Base-by-base conservation (phyloP, 2,329 filamentous ascomycete species). In the Simplicillium aogashimaense region DNA sequence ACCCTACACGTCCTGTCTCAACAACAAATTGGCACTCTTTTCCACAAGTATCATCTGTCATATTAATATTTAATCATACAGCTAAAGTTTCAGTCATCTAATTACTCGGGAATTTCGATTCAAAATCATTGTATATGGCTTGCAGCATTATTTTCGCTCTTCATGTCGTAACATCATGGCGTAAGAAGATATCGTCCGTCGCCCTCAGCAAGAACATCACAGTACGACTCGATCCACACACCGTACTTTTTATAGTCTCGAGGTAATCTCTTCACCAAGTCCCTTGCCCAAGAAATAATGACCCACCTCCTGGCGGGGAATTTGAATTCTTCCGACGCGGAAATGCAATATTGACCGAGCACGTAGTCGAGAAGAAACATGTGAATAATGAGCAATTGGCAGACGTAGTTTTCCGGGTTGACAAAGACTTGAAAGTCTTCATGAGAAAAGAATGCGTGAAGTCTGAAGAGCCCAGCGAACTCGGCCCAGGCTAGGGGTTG, bases 311-410 rank as follows among this genome's bases (percentile, higher is more conserved):
- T 48, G 1, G 48, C 52, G 3, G 47, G 39, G 12, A 40, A 48
- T 18, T 45, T 53, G 14, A 50, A 49, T 18, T 45, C 43, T 15
- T 50, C 45, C 3, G 41, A 32, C 2, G 46, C 47, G 1, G 50
- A 37, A 13, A 56, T 45, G 16, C 50, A 51, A 20, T 45, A 50
- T 12, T 43, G 43, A 4, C 49, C 54, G 3, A 57, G 41, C 1
- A 54, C 35, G 32, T 58, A 57, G 16, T 58, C 55, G 3, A 59
- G 38, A 2, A 66, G 48, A 14, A 62, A 55, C 44, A 58, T 57
- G 44, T 65, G 60, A 6, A 62, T 54, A 16, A 61, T 47, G 1
- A 64, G 49, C 1, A 65, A 47, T 38, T 62, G 58, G 2, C 53
- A 53, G 2, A 47, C 39, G 38, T 55, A 47, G 41, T 60, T 63